Conservation (phyloP, 441 rosid species). For the Pelargonium cotyledonis region DNA sequence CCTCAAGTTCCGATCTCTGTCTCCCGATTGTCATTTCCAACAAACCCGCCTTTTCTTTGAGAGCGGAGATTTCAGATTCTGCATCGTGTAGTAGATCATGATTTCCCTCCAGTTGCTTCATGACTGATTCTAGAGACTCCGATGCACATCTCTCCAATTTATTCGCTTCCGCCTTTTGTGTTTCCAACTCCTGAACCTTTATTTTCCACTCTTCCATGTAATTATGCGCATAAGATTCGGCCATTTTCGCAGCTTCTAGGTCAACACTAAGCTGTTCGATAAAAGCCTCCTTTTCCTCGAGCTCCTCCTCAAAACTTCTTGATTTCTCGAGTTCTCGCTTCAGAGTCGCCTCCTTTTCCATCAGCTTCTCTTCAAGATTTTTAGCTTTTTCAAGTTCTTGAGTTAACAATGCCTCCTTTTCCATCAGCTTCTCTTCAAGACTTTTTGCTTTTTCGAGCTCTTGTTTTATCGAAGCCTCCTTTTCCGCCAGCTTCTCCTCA, state of each 20-base stretch:
- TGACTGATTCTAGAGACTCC: slow-evolving; percentile 58
- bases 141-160: slow-evolving; percentile 66
- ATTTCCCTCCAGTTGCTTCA: slow-evolving; percentile 65
- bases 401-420: neutral
- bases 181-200: slow-evolving; percentile 56
- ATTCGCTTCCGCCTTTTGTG: slow-evolving; percentile 46
- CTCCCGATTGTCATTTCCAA: slow-evolving; percentile 57
- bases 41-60: slow-evolving; percentile 58
- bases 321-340: neutral
- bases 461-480: neutral
- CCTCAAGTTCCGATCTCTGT: slow-evolving; percentile 61
- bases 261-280: slow-evolving; percentile 73
- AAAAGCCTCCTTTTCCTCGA: slow-evolving; percentile 6
- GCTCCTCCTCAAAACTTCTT: neutral
- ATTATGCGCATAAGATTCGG: slow-evolving; percentile 66
- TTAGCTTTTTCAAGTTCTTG: neutral
- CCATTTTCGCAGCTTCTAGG: slow-evolving; percentile 75
- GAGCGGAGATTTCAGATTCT: slow-evolving; percentile 48
- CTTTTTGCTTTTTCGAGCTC: neutral
- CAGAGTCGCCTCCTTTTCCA: neutral
- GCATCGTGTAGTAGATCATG: slow-evolving; percentile 56
- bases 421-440: neutral
- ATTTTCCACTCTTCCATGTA: slow-evolving; percentile 56
- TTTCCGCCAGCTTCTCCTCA: neutral
- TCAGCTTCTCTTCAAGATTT: neutral